A percentile compares a stretch with the other conserved stretches of the same genome.
Evolutionary conservation across 495 filamentous ascomycete genomes (phyloP).

Genomic region (Xylaria flabelliformis): DNA sequence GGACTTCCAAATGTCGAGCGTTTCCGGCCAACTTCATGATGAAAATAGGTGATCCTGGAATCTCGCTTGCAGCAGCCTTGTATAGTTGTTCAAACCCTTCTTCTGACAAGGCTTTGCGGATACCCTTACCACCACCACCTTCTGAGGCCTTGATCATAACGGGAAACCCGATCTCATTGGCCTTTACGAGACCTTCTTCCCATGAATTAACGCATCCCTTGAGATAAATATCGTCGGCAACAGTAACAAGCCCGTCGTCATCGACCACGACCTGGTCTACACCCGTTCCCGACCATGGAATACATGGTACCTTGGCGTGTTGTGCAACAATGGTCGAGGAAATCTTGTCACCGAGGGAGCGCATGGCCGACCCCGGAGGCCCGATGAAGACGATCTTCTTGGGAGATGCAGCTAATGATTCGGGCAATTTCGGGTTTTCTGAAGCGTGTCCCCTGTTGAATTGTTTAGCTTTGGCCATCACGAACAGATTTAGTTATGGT

Average conservation of each 20-base stretch:
- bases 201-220: slow-evolving; percentile 89
- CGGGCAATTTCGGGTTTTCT: slow-evolving; percentile 96
- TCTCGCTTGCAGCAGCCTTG: slow-evolving; percentile 94
- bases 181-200: slow-evolving; percentile 86
- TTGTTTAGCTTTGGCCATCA: slow-evolving; percentile 19
- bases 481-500: neutral
- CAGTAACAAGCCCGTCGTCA: slow-evolving; percentile 86
- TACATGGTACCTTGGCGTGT: slow-evolving; percentile 95
- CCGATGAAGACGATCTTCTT: slow-evolving; percentile 99
- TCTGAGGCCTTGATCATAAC: slow-evolving; percentile 99
- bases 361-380: slow-evolving; percentile 96
- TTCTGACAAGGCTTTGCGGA: slow-evolving; percentile 90
- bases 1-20: slow-evolving; percentile 95
- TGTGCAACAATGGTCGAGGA: slow-evolving; percentile 99
- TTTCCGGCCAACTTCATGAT: slow-evolving; percentile 99
- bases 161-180: slow-evolving; percentile 91
- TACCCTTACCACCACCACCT: slow-evolving; percentile 99
- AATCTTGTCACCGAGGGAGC: slow-evolving; percentile 98
- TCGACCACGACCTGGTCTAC: slow-evolving; percentile 83
- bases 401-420: slow-evolving; percentile 91
- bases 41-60: slow-evolving; percentile 99
- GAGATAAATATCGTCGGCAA: slow-evolving; percentile 83
- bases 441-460: slow-evolving; percentile 88
- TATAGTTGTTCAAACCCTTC: slow-evolving; percentile 85
- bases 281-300: slow-evolving; percentile 96